These are phyloP conservation scores for Spongiforma sp. DNA, from an alignment of 1,284 basidiomycete species.

Conservation along the genomic window DNA sequence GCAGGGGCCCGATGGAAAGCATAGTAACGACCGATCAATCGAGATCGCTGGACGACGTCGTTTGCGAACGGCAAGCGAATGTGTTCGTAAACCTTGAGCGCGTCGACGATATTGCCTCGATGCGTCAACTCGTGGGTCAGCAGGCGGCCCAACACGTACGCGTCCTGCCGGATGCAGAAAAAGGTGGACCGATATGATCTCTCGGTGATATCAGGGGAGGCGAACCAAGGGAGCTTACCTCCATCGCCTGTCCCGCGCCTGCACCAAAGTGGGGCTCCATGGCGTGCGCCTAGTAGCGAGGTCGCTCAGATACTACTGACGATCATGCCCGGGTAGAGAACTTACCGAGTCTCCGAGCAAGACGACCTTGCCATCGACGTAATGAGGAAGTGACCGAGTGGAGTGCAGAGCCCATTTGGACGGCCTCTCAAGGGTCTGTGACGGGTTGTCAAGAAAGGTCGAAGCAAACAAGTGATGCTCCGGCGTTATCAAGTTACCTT, in stretches of 20 bases:
- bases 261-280: slow-evolving; percentile 38
- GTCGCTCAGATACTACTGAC: background rate
- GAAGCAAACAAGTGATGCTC: background rate
- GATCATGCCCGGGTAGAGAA: too few species aligned
- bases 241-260: slow-evolving; percentile 40
- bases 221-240: slow-evolving; percentile 23
- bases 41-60: slow-evolving; percentile 9
- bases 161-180: slow-evolving; percentile 34
- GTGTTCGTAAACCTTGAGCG: slow-evolving; percentile 37
- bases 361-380: slow-evolving; percentile 32
- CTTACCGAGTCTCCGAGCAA: slow-evolving; percentile 43
- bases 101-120: slow-evolving; percentile 23
- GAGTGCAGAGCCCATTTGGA: slow-evolving; percentile 39
- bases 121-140: slow-evolving; percentile 33
- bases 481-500: slow-evolving; percentile 38
- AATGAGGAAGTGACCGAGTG: slow-evolving; percentile 36
- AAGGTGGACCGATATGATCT: background rate
- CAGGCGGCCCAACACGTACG: slow-evolving; percentile 41
- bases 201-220: too few species aligned
- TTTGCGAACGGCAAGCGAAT: slow-evolving; percentile 37
- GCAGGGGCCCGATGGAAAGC: background rate
- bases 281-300: slow-evolving; percentile 34
- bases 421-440: slow-evolving; percentile 23
- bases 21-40: slow-evolving; percentile 5
- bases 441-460: slow-evolving; percentile 1